Percentiles rank a stretch among this genome's conserved stretches.
phyloP scores from a whole-genome alignment of 371 early-diverging fungal species.

The Conidiobolus incongruus region DNA sequence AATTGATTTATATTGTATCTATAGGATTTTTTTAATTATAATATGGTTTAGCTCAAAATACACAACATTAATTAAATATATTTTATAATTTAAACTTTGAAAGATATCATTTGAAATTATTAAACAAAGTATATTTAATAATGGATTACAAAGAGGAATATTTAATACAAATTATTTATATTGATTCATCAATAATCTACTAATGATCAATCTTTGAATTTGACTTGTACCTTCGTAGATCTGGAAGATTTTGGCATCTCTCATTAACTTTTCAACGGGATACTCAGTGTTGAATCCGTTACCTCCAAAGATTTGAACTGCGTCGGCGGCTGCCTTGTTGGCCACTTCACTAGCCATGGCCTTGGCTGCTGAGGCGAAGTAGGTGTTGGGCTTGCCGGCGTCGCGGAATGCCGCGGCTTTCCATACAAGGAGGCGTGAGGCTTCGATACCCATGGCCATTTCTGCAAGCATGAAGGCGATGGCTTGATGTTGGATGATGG shows the following conservation, averaged over 20 bases:
- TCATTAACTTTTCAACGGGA: constrained; percentile 76
- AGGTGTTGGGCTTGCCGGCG: constrained; percentile 67
- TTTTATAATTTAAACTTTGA: no score
- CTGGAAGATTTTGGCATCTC: constrained; percentile 85
- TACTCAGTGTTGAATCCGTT: constrained; percentile 80
- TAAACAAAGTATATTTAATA: no score
- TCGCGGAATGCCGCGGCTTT: constrained; percentile 67
- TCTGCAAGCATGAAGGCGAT: constrained; percentile 91
- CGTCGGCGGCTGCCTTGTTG: constrained; percentile 84
- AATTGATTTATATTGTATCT: no score
- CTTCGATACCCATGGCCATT: constrained; percentile 81
- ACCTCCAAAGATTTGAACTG: constrained; percentile 93
- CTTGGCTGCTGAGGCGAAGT: constrained; percentile 89
- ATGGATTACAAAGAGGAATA: no score
- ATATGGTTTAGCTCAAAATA: no score
- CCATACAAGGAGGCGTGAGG: constrained; percentile 74
- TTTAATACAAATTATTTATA: no score
- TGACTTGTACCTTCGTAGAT: constrained; percentile 95
- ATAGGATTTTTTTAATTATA: no score
- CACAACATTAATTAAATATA: no score
- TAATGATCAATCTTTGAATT: constrained; percentile 82
- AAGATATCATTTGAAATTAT: no score
- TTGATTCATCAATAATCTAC: constrained; percentile 38
- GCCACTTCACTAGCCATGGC: constrained; percentile 84
- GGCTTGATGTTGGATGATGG: constrained; percentile 79